Base-by-base conservation (phyloP, 2,329 filamentous ascomycete species). In the Trichophyton simii region DNA sequence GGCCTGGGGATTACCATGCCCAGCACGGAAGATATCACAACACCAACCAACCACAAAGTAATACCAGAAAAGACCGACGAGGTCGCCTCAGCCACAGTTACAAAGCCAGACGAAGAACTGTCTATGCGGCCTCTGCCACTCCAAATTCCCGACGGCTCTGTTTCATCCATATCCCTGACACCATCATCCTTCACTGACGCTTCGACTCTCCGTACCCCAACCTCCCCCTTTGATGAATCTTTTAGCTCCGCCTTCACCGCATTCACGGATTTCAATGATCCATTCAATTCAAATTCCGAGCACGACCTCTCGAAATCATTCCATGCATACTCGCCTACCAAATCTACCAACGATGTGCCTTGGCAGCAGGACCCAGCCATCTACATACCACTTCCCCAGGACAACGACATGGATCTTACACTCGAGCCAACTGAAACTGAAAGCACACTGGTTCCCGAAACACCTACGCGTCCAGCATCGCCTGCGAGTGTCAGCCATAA, bases 401-500 rank as follows among this genome's bases (percentile, higher is more conserved):
- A 52, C 11, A 36, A 31, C 25, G 58, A 59, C 20, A 38, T 31
- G 41, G 58, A 48, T 34, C 20, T 25, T 18, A 36, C 18, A 48
- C 15, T 25, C 31, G 36, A 59, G 25, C 58, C 67, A 42, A 69
- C 72, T 34, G 65, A 68, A 28, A 73, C 71, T 59, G 69, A 69
- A 20, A 69, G 72, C 28, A 58, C 66, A n/a, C 64, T 67, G 5
- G 28, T 18, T 57, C 3, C 13, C 6, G 58, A 59, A 59, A 59
- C 58, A 7, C 58, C 58, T n/a, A 61, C 57, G 13, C 48, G 59
- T 22, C 59, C 60, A 11, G 8, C 54, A 3, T 61, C 60, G 2
- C 57, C 58, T 3, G 0, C 96, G 91, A 0, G 91, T 91, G 28
- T 7, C 28, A 31, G 6, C 28, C 28, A 31, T 31, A 31, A 31